These are phyloP conservation scores for Graphilbum ipis-grandicollis DNA, from an alignment of 2,329 filamentous ascomycete genomes.

Conservation along the genomic window DNA sequence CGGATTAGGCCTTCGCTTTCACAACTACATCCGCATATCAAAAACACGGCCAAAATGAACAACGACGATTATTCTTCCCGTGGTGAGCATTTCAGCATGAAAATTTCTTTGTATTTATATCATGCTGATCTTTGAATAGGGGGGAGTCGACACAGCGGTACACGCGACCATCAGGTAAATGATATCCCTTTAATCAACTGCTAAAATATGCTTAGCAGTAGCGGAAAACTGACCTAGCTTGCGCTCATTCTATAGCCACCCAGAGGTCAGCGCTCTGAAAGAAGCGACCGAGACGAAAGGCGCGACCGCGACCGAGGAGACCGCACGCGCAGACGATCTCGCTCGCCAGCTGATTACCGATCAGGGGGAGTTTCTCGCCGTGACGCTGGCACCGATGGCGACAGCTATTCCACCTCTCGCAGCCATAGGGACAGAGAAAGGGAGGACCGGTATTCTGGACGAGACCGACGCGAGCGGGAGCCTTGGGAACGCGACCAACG, in stretches of 20 bases:
- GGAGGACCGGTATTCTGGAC: conserved; percentile 73
- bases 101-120: no score
- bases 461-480: conserved; percentile 52
- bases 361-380: conserved; percentile 48
- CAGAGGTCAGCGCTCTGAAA: background rate
- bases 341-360: conserved; percentile 59
- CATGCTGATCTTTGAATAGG: conserved; percentile 10
- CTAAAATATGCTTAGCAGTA: no score
- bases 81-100: background rate
- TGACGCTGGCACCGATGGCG: conserved; percentile 46
- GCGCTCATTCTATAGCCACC: background rate
- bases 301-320: conserved; percentile 9
- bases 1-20: no score
- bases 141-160: conserved; percentile 32
- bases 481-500: conserved; percentile 49
- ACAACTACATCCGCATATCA: background rate
- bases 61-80: conserved; percentile 7
- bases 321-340: conserved; percentile 52
- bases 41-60: conserved; percentile 7
- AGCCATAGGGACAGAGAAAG: conserved; percentile 86
- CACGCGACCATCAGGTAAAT: conserved; percentile 34
- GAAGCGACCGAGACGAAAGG: conserved; percentile 16
- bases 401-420: conserved; percentile 84
- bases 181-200: no score
- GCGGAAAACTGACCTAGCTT: no score